Base-by-base conservation (phyloP, 2,329 filamentous ascomycete genomes). In the Cladophialophora immunda region DNA sequence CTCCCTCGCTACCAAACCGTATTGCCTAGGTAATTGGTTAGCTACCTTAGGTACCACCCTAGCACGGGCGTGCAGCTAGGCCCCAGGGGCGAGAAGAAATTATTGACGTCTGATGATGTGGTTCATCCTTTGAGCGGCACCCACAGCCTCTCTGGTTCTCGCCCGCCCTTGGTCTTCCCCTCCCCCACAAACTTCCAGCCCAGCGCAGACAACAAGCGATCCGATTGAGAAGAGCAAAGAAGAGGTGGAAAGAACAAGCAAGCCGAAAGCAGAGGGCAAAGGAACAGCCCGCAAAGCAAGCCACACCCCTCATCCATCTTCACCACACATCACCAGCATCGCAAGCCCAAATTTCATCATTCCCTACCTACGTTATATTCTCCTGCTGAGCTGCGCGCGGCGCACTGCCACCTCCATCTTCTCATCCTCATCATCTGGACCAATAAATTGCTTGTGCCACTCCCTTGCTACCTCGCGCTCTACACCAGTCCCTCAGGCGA, bases 391-490 rank as follows among this genome's bases (percentile, higher is more conserved):
- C 9, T 25, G 41, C 41, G 19, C 41, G 8, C 41, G 5, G 3
- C 27, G 58, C 58, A 53, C 47, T 61, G 58, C 58, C 47, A 53
- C 58, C 45, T 53, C 30, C 58, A 45, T 45, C 19, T 25, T 41
- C 45, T 25, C 19, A 50, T 50, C 45, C 45, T 50, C 45, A 50
- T 50, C 17, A 8, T 50, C 25, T 50, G 3, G 25, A 22, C 19
- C 45, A 50, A 25, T 50, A 50, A 25, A 27, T 50, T 50, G 25
- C 22, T 50, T 19, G 4, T 25, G 11, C n/a, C 38, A 9, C 38
- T 45, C n/a, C 38, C 38, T 45, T n/a, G n/a, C 38, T 45, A 17
- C 38, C 45, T 25, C 5, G 6, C 45, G 6, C 38, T 4, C 38
- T n/a, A 34, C 32, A 5, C 2, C 17, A 5, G 19, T 25, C 19